Percentiles rank a stretch among this genome's conserved stretches.
These are phyloP conservation scores for Protomyces gravidus DNA, from an alignment of 1,139 yeast species.

Conservation along the genomic window DNA sequence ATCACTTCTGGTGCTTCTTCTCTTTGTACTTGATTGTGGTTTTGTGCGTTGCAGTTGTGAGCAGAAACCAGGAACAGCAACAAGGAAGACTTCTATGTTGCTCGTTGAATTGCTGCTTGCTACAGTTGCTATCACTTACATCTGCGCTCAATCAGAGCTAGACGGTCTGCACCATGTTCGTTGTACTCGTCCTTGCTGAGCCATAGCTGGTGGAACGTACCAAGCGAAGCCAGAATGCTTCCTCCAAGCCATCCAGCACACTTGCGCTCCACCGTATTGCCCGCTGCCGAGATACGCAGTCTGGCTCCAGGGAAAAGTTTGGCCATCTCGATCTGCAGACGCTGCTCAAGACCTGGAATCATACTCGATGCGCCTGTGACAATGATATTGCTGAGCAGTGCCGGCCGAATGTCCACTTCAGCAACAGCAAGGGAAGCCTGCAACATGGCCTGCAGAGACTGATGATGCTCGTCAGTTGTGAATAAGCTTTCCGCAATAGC, in stretches of 20 bases:
- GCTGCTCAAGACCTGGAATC: constrained; percentile 81
- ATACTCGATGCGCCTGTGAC: constrained; percentile 86
- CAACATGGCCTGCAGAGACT: constrained; percentile 47
- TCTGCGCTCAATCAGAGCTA: constrained; percentile 42
- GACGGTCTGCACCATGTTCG: constrained; percentile 73
- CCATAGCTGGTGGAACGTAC: constrained; percentile 94
- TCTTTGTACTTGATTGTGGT: too few species aligned
- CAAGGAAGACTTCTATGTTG: too few species aligned
- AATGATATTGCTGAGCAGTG: constrained; percentile 85
- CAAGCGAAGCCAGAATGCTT: constrained; percentile 81
- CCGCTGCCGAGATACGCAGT: constrained; percentile 81
- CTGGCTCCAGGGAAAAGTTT: constrained; percentile 83
- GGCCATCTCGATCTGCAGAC: constrained; percentile 70
- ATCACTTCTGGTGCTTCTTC: too few species aligned
- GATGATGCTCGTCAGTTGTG: constrained; percentile 37
- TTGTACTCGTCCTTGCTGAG: constrained; percentile 85
- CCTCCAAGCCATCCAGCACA: constrained; percentile 96
- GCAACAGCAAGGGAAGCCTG: constrained; percentile 57
- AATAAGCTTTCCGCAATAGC: constrained; percentile 71
- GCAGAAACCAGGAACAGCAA: too few species aligned
- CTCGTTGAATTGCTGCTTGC: too few species aligned
- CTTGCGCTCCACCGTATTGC: constrained; percentile 75
- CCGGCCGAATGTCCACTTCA: constrained; percentile 89
- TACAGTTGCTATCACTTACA: constrained; percentile 37
- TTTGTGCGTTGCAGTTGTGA: too few species aligned